These are phyloP conservation scores for Phytopythium boreale DNA, from an alignment of 352 stramenopile species.

Conservation along the genomic window DNA sequence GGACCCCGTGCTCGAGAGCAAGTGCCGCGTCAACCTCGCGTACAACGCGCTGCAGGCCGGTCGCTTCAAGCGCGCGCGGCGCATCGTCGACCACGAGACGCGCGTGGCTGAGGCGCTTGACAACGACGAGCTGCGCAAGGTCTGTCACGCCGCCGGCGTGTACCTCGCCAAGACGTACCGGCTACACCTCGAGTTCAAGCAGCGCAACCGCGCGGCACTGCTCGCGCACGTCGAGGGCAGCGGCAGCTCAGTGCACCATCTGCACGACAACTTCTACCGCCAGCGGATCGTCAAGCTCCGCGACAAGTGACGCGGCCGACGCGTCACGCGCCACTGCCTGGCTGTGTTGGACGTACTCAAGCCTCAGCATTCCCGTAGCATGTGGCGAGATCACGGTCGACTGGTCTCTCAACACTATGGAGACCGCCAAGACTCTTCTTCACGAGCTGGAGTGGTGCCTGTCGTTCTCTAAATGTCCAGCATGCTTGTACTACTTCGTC, in stretches of 20 bases:
- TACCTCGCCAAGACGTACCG: constrained; percentile 68
- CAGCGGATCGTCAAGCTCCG: constrained; percentile 62
- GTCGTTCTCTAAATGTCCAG: neutral
- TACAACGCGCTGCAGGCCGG: constrained; percentile 77
- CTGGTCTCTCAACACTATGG: too few relatives aligned
- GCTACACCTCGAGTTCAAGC: constrained; percentile 53
- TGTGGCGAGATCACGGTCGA: too few relatives aligned
- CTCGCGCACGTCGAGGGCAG: neutral
- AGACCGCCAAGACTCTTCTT: too few relatives aligned
- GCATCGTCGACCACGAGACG: constrained; percentile 47
- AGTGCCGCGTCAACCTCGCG: constrained; percentile 78
- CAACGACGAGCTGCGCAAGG: constrained; percentile 53
- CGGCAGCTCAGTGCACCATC: constrained; percentile 9
- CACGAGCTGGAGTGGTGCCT: too few relatives aligned
- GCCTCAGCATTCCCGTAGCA: neutral
- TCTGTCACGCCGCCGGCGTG: constrained; percentile 58
- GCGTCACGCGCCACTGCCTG: too few relatives aligned
- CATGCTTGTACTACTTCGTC: neutral
- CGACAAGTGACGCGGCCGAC: constrained; percentile 32
- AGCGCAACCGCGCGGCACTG: constrained; percentile 15
- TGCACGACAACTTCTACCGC: constrained; percentile 81
- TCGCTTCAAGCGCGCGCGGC: constrained; percentile 51
- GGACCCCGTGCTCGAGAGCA: constrained; percentile 75
- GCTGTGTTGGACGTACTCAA: neutral
- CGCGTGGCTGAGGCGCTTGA: constrained; percentile 40